Evolutionary conservation across 2,329 filamentous ascomycete genomes (phyloP), one percentile per base, ranked within the genome.

Genomic region (Simplicillium sp.): DNA sequence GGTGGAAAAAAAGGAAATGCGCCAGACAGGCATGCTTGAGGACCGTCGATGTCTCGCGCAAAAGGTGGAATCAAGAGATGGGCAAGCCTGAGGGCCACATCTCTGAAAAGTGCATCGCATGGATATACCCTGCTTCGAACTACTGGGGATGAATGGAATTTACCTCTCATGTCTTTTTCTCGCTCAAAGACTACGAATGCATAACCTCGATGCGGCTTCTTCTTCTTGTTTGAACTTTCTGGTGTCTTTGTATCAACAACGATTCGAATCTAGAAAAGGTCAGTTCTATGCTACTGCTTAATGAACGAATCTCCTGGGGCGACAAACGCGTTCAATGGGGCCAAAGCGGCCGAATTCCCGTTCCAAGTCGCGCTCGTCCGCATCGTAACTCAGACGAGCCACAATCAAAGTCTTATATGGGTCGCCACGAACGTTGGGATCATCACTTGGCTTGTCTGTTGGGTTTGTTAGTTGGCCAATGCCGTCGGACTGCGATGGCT

Each of bases 101-200:
- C 60, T 63, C 54, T 58, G 59, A 53, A n/a, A 53, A 56, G 53
- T 25, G 20, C 50, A 32, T 28, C 50, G 49, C 49, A 39, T 49
- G 29, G 20, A 49, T 43, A 45, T 47, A 44, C 51, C 46, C 47
- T 44, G 38, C 36, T 43, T 46, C 50, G 9, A 25, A 25, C 20
- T 25, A 25, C 20, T 25, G 20, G 20, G 20, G 9, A 25, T 25
- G 9, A 25, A 25, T 5, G 20, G 20, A 25, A 37, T 35, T 79
- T 94, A 96, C 89, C 88, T 87, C 94, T 94, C 89, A 97, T 96
- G 61, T 97, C 92, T 65, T 90, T 89, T 67, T 97, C 92, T 61
- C 87, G 83, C 65, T 97, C 90, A 59, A 90, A 98, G 41, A 97
- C 87, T 52, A 98, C 84, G 59, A 98, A 98, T 46, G 87, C 92